Base-by-base conservation (phyloP, 129 eudicot species). In the Tagetes erecta region DNA sequence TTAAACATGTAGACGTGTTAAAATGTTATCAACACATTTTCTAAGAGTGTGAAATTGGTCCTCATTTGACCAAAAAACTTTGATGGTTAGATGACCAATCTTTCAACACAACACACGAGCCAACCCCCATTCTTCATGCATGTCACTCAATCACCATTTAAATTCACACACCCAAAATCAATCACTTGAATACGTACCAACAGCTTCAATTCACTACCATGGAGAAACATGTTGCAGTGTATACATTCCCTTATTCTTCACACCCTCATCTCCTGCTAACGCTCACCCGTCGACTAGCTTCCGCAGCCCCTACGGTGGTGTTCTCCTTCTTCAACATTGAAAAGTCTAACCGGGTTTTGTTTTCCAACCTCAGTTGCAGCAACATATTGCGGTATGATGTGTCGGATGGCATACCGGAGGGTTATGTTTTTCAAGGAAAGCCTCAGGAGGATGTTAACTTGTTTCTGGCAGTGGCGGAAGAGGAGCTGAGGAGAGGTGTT, bases 201-300 rank as follows among this genome's bases (percentile, higher is more conserved):
- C 40, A 59, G 10, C 39, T 10, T 59, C 9, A 39, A 2, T 1
- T 20, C 27, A 31, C 39, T 39, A 58, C 40, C 10, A 2, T 5
- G 42, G 49, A 75, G 7, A 64, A 57, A 45, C 96, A 90, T 38
- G 76, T 90, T 5, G 97, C 82, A 0, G 87, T 87, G 7, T 77
- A 80, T 2, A 78, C 88, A 3, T 86, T 87, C 72, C 97, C 97
- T 36, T 87, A 80, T 53, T 80, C 87, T 1, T 76, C 91, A 7
- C 97, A 91, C 78, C 84, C 91, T 37, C 64, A 82, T 2, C 87
- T 86, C 31, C 79, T 87, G 8, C 56, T 87, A 40, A 66, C 64
- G 66, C 86, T 87, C 1, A 82, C 80, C 2, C 83, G 58, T 12
- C 27, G 79, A 56, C 83, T 87, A 1, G 83, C 97, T 2, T 57